phyloP scores from a whole-genome alignment of 2,329 filamentous ascomycete species.

The Paraphaeosphaeria minitans region DNA sequence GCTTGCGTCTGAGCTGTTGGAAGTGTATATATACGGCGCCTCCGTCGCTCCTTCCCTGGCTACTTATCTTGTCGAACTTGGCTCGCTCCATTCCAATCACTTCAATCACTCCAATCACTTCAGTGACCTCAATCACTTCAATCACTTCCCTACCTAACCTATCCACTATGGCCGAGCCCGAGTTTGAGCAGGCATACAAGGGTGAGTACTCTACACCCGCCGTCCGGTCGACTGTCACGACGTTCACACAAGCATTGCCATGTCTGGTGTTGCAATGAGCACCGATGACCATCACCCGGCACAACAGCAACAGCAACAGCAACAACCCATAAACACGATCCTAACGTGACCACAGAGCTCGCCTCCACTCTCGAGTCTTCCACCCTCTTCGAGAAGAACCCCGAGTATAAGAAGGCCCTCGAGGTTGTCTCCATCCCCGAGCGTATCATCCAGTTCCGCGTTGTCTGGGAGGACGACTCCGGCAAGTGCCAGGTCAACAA shows the following conservation, averaged over 20 bases:
- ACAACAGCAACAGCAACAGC: too few species aligned
- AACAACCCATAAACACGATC: not conserved
- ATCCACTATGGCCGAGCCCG: constrained; percentile 81
- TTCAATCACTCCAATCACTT: too few species aligned
- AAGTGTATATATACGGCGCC: constrained; percentile 37
- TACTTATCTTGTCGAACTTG: constrained; percentile 14
- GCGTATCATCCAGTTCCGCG: constrained; percentile 95
- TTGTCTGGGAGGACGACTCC: constrained; percentile 95
- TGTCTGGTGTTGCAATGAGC: not conserved
- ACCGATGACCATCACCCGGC: not conserved
- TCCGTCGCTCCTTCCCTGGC: constrained; percentile 16
- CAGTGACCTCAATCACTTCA: not conserved
- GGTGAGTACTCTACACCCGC: constrained; percentile 60
- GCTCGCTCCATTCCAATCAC: too few species aligned
- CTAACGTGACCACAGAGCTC: constrained; percentile 68
- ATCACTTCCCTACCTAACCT: not conserved
- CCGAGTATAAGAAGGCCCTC: constrained; percentile 91
- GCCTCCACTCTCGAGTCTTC: constrained; percentile 93
- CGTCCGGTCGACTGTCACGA: not conserved
- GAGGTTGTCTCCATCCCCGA: constrained; percentile 88
- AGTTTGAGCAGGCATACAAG: constrained; percentile 98
- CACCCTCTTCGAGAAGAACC: constrained; percentile 89
- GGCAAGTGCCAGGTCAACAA: constrained; percentile 89
- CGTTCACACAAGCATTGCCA: not conserved
- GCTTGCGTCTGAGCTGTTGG: constrained; percentile 16